Conservation (phyloP, 345 rosid species). For the Pistacia vera region DNA sequence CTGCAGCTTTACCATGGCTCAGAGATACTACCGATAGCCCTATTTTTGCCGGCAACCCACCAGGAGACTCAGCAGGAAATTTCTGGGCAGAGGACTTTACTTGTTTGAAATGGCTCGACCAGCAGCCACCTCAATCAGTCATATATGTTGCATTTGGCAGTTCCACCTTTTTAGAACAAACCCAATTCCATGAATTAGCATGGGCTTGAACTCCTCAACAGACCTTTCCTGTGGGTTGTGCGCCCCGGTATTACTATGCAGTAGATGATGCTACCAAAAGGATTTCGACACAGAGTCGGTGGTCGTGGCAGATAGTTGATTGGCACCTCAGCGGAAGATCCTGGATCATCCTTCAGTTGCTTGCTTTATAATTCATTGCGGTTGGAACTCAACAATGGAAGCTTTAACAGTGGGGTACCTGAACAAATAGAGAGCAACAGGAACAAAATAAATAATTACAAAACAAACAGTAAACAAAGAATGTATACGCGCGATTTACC, state of each 20-base stretch:
- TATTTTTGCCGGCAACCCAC: neutral
- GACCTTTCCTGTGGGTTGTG: constrained; percentile 11
- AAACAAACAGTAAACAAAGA: too few relatives aligned
- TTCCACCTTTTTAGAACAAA: neutral
- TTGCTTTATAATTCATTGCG: constrained; percentile 6
- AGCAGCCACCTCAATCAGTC: constrained; percentile 8
- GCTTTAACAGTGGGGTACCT: constrained; percentile 4
- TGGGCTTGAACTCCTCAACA: constrained; percentile 10
- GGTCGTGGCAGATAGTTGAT: neutral
- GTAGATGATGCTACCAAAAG: neutral
- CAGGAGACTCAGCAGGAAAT: neutral
- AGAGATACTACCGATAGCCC: constrained; percentile 6
- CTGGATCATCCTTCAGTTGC: constrained; percentile 12
- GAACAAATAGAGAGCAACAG: too few relatives aligned
- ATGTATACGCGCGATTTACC: too few relatives aligned
- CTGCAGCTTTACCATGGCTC: neutral
- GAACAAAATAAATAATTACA: too few relatives aligned
- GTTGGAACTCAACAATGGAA: constrained; percentile 12
- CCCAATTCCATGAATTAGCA: constrained; percentile 3
- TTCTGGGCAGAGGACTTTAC: neutral
- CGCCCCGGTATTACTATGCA: neutral
- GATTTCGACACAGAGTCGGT: neutral
- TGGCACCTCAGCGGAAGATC: constrained; percentile 7
- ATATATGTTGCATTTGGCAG: constrained; percentile 9
- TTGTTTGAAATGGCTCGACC: constrained; percentile 11